Evolutionary conservation across 306 rosid genomes (phyloP), one percentile per base, ranked within the genome.

Genomic region (Vicia villosa): DNA sequence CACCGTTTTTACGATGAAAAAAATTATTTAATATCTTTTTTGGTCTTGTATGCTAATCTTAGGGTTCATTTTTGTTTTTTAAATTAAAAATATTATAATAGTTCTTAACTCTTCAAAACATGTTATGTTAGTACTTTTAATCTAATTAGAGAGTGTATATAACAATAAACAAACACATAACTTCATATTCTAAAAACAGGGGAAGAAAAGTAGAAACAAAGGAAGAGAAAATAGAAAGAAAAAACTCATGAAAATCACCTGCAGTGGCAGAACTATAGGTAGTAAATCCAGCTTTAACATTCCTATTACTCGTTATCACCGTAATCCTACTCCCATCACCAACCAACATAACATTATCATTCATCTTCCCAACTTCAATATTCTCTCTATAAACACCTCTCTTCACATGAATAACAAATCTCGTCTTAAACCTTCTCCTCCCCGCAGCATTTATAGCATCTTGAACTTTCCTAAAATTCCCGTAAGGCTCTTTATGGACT

Each of bases 181-280:
- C 4, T 26, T 26, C 30, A 26, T 26, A 26, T 3, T 3, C 8
- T 32, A 6, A 32, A 34, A 41, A 41, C 46, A 3, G 15, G 46
- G 45, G 13, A 10, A 9, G 14, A 40, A 40, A 47, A 47, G 11
- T 6, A 16, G 19, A 49, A 47, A 32, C 19, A 49, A 42, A 34
- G 43, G 6, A 50, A 66, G 8, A 21, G 4, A 11, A 21, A 10
- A 9, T 45, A 11, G 41, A 58, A 3, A 1, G 2, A 58, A 30
- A 6, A 8, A 5, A 6, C n/a, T 3, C 20, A 3, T 13, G 17
- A 62, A 24, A 2, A 6, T 10, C 4, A 93, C 98, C 98, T 15
- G 96, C 98, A 8, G 98, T 93, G 19, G 98, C 98, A 22, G 96
- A 88, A 40, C 84, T 84, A 70, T 83, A 93, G 45, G 97, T 93